These are phyloP conservation scores for Drechmeria coniospora DNA, from an alignment of 2,329 filamentous ascomycete genomes.

Conservation along the genomic window DNA sequence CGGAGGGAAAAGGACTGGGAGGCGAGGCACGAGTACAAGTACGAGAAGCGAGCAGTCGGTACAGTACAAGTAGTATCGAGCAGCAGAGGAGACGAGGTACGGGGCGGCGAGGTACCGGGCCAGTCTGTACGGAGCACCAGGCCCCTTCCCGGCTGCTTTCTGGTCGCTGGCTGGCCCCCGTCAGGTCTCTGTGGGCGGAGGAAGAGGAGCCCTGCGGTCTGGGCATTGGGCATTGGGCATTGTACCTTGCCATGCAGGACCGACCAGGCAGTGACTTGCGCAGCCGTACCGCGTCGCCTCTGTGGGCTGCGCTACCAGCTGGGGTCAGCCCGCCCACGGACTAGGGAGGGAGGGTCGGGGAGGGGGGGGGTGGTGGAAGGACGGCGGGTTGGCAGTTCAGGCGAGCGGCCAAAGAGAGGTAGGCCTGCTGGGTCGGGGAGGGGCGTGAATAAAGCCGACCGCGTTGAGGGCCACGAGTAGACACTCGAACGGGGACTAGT, in stretches of 20 bases:
- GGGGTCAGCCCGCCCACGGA: not conserved
- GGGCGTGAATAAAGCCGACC: too few relatives aligned
- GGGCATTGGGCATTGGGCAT: conserved; percentile 3
- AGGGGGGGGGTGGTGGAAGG: conserved; percentile 3
- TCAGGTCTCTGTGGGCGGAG: not conserved
- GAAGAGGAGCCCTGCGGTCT: conserved; percentile 1
- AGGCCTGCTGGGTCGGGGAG: too few relatives aligned
- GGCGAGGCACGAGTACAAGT: too few relatives aligned
- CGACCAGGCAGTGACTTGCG: conserved; percentile 6
- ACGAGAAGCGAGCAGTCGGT: too few relatives aligned
- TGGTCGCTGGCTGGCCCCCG: too few relatives aligned
- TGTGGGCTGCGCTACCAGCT: conserved; percentile 6
- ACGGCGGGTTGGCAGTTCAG: conserved; percentile 1
- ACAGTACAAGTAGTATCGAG: conserved; percentile 31
- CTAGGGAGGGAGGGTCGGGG: conserved; percentile 2
- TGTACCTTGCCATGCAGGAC: conserved; percentile 5
- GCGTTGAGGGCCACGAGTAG: too few relatives aligned
- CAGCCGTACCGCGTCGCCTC: conserved; percentile 9
- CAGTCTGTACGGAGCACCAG: too few relatives aligned
- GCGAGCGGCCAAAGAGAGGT: conserved; percentile 2
- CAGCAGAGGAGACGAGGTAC: conserved; percentile 2
- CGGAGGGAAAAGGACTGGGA: conserved; percentile 41
- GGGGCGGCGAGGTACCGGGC: too few relatives aligned
- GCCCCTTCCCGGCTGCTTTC: too few relatives aligned
- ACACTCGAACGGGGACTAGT: too few relatives aligned